Base-by-base conservation (phyloP, 139 green algal species). In the Picochlorum sp. region DNA sequence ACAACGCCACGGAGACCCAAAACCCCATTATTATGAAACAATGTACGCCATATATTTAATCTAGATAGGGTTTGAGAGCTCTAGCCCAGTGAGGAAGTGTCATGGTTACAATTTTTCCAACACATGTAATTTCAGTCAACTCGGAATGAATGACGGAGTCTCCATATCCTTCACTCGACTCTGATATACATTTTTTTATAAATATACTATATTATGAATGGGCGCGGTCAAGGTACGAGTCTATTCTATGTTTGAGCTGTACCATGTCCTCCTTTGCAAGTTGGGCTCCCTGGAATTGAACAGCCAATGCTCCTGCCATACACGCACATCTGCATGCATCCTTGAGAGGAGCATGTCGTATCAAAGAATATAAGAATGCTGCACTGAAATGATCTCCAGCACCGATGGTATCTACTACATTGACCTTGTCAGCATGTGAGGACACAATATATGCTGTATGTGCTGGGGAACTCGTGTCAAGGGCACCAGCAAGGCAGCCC, bases 341-440 rank as follows among this genome's bases (percentile, higher is more conserved):
- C 57, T 74, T 50, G 49, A 85, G 45, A 41, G 18, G 63, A 6
- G 60, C 59, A 20, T 67, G 68, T 47, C 57, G 28, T 11, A 91
- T 63, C 60, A 73, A 80, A 8, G 77, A 84, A 20, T 73, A 70
- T 26, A 95, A 70, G 59, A 90, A 92, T 18, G 82, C 88, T 4
- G 76, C 74, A 11, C 80, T 83, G 73, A 93, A 95, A 60, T 66
- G 74, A 70, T 95, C 88, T 0, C 82, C 83, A 6, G 85, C 88
- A 1, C 88, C 87, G 10, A 90, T 77, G 2, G 88, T 94, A 77
- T 95, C 88, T 11, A 82, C 74, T 2, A 66, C 49, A 24, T 24
- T 23, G 6, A 66, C 60, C 21, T 45, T 38, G 10, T 59, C 45
- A 18, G 64, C 51, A 28, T 20, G 15, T 13, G 64, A 28, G 26